phyloP scores from a whole-genome alignment of 139 green algal species.

The Trebouxia sp. region DNA sequence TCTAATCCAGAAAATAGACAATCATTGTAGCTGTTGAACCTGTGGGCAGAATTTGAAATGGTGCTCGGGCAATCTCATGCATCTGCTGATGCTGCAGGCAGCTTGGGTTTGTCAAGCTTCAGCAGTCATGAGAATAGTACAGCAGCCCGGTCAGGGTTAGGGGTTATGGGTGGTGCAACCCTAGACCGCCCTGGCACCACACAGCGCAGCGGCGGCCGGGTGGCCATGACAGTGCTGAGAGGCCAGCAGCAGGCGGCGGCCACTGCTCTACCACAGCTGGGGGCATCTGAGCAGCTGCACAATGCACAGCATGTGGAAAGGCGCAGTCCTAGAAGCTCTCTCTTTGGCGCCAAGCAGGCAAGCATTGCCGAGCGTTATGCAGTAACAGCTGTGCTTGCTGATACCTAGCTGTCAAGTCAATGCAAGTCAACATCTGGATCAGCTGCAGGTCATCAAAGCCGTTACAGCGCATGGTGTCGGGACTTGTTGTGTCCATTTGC shows the following conservation, averaged over 20 bases:
- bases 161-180: neutral
- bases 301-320: neutral
- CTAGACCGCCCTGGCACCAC: slow-evolving; percentile 51
- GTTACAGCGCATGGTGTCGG: no score
- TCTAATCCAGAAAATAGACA: no score
- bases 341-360: no score
- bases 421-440: no score
- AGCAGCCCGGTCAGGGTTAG: neutral
- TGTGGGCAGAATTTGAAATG: no score
- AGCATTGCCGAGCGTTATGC: no score
- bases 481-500: no score
- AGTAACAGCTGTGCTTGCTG: no score
- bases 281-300: neutral
- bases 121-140: neutral
- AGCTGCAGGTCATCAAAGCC: no score
- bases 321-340: neutral
- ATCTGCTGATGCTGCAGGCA: neutral
- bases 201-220: slow-evolving; percentile 49
- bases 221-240: slow-evolving; percentile 63
- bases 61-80: neutral
- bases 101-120: neutral
- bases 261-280: slow-evolving; percentile 18
- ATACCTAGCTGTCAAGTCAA: no score
- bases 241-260: slow-evolving; percentile 12
- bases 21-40: neutral